Evolutionary conservation across 208 protist genomes (phyloP).

Genomic region (Wallacemonas rigidus): DNA sequence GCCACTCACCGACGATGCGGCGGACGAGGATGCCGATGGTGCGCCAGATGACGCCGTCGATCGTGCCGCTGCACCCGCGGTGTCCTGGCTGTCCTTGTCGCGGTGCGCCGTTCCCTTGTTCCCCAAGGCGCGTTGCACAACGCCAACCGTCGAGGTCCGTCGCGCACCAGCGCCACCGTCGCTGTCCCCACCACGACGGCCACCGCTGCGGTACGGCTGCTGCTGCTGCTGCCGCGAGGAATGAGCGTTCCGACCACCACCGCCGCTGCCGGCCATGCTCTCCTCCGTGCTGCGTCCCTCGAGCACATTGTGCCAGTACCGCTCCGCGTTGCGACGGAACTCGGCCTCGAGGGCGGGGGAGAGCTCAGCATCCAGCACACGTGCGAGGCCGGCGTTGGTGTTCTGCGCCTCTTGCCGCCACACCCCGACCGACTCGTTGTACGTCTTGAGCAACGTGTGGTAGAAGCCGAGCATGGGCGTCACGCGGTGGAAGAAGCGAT

Average conservation of each 20-base stretch:
- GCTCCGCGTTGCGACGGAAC: constrained; percentile 85
- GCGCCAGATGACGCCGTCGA: background rate
- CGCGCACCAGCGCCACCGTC: background rate
- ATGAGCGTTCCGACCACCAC: background rate
- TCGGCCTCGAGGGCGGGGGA: constrained; percentile 72
- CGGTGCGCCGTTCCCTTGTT: background rate
- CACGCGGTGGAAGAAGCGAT: constrained; percentile 78
- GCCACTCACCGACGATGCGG: constrained; percentile 8
- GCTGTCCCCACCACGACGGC: constrained; percentile 14
- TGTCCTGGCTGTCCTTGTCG: background rate
- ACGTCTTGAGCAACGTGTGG: constrained; percentile 49
- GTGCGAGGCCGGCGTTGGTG: constrained; percentile 43
- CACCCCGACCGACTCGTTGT: constrained; percentile 33
- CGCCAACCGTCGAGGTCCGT: constrained; percentile 7
- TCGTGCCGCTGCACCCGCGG: background rate
- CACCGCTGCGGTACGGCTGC: constrained; percentile 18
- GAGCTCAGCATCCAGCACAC: constrained; percentile 60
- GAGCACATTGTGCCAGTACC: constrained; percentile 85
- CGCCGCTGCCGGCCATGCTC: constrained; percentile 9
- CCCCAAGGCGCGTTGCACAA: constrained; percentile 9
- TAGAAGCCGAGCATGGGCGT: constrained; percentile 83
- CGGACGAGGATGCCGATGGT: background rate
- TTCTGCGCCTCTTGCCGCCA: constrained; percentile 49
- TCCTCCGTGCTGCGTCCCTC: constrained; percentile 70
- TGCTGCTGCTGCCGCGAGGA: constrained; percentile 14